Percentiles rank a stretch among this genome's conserved stretches.
Conservation (phyloP, 2,329 filamentous ascomycete species). For the Fusarium brachygibbosum region DNA sequence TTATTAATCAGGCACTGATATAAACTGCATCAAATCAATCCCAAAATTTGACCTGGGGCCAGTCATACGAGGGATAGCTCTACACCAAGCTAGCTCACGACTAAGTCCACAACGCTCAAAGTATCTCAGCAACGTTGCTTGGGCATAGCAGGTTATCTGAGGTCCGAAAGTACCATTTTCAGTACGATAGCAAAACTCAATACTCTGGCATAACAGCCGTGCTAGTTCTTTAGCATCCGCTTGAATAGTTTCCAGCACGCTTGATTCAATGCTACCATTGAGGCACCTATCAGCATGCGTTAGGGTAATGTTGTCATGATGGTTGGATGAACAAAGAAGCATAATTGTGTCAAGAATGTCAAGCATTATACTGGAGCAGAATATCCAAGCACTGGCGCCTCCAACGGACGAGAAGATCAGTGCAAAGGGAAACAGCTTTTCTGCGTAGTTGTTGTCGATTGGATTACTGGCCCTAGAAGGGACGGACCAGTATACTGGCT, state of each 20-base stretch:
- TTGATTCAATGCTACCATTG: fast-evolving
- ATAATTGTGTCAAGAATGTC: conserved; percentile 4
- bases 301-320: fast-evolving
- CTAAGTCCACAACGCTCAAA: not conserved
- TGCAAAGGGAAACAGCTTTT: conserved; percentile 12
- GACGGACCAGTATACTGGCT: not conserved
- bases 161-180: conserved; percentile 26
- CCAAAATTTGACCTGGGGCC: not conserved
- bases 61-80: not conserved
- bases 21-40: conserved; percentile 20
- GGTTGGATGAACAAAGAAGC: not conserved
- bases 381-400: not conserved
- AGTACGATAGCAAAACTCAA: conserved; percentile 17
- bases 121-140: not conserved
- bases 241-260: not conserved
- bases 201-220: conserved; percentile 7
- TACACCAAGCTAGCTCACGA: conserved; percentile 12
- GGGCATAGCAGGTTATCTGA: conserved; percentile 16
- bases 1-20: not conserved
- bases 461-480: conserved; percentile 11
- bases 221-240: not conserved
- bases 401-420: not conserved
- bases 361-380: conserved; percentile 2
- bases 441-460: not conserved
- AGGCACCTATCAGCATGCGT: fast-evolving